Conservation (phyloP, 345 rosid species). For the Leavenworthia alabamica region DNA sequence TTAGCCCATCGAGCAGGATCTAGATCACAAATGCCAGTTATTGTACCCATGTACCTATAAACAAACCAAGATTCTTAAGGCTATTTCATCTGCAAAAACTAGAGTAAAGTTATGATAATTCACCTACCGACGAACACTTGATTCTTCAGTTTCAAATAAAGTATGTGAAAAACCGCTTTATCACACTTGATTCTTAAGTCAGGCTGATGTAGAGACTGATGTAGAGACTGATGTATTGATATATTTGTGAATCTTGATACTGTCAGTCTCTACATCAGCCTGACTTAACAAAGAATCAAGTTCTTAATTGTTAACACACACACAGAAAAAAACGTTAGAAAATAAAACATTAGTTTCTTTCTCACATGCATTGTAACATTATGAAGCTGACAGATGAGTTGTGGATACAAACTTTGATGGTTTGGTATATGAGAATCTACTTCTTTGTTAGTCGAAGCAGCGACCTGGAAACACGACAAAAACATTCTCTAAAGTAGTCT, state of each 20-base stretch:
- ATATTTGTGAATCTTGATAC: too few species aligned
- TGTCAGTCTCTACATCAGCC: constrained; percentile 98
- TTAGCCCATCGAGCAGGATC: constrained; percentile 68
- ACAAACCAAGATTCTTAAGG: constrained; percentile 1
- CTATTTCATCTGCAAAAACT: background rate
- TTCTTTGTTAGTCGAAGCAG: constrained; percentile 92
- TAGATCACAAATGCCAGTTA: constrained; percentile 76
- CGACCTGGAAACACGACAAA: constrained; percentile 49
- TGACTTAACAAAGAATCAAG: constrained; percentile 32
- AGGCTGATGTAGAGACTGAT: too few species aligned
- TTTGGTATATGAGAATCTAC: constrained; percentile 90
- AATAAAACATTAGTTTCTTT: constrained; percentile 9
- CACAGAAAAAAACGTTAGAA: constrained; percentile 13
- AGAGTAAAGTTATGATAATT: background rate
- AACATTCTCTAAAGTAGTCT: background rate
- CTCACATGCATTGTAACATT: constrained; percentile 98
- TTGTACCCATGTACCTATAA: constrained; percentile 89
- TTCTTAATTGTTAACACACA: too few species aligned
- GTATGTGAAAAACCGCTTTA: constrained; percentile 81
- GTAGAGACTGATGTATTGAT: too few species aligned
- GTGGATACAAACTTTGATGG: constrained; percentile 92
- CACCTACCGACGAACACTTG: constrained; percentile 84
- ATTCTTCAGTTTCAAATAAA: constrained; percentile 88
- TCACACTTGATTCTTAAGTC: too few species aligned
- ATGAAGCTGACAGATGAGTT: constrained; percentile 95